A percentile compares a stretch with the other conserved stretches of the same genome.
Evolutionary conservation across 2,329 filamentous ascomycete genomes (phyloP).

Genomic region (Nemania sp.): DNA sequence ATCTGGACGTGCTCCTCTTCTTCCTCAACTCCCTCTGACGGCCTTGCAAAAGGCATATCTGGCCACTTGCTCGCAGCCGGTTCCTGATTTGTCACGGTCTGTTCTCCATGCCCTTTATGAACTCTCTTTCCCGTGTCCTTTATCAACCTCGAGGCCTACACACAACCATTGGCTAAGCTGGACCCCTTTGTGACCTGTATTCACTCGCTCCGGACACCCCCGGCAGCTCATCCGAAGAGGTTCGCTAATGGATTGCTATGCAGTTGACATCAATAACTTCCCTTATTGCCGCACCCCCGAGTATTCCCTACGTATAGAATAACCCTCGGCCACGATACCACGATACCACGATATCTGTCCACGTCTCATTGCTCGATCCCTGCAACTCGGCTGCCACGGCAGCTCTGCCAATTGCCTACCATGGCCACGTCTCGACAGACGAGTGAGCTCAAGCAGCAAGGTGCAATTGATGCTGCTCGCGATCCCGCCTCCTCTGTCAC

Average conservation of each 20-base stretch:
- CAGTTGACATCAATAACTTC: neutral
- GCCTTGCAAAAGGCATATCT: neutral
- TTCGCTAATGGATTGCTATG: neutral
- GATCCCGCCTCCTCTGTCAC: conserved; percentile 71
- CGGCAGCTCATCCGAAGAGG: too few relatives aligned
- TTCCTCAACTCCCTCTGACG: neutral
- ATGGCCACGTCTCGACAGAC: conserved; percentile 45
- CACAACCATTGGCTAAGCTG: too few relatives aligned
- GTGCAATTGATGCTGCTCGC: conserved; percentile 74
- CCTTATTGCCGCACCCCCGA: too few relatives aligned
- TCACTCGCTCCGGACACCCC: too few relatives aligned
- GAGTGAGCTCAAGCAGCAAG: conserved; percentile 79
- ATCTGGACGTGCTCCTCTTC: neutral
- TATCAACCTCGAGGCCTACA: neutral
- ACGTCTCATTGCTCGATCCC: conserved; percentile 13
- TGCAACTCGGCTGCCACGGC: conserved; percentile 36
- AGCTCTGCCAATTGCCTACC: conserved; percentile 29
- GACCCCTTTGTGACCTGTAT: too few relatives aligned
- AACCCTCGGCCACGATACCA: neutral
- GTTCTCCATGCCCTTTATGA: neutral
- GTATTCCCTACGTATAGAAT: neutral
- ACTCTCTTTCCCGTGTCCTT: neutral
- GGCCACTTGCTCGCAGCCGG: neutral
- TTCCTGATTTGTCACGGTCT: neutral
- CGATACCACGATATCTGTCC: neutral